Percentiles rank a stretch among this genome's conserved stretches.
phyloP scores from a whole-genome alignment of 805 yeast genomes.

The Kuraishia cidri region DNA sequence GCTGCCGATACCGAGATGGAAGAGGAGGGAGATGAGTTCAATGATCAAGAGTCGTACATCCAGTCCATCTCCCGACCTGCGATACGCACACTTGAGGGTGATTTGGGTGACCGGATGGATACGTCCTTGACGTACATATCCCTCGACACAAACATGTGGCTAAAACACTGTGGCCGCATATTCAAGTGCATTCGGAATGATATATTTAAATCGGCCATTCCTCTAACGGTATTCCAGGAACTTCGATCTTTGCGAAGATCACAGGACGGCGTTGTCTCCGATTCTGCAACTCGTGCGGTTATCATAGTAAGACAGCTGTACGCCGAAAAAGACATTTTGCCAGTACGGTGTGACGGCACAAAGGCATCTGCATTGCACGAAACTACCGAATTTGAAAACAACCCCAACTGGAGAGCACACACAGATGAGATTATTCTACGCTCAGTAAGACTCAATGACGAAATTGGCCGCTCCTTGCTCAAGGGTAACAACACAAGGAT shows the following conservation, averaged over 20 bases:
- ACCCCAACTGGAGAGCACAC: constrained; percentile 61
- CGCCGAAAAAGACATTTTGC: constrained; percentile 42
- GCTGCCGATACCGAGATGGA: constrained; percentile 2
- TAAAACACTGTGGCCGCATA: constrained; percentile 70
- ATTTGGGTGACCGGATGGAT: constrained; percentile 51
- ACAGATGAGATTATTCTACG: constrained; percentile 63
- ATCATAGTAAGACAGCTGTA: constrained; percentile 64
- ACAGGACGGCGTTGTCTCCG: constrained; percentile 64
- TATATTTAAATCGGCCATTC: constrained; percentile 53
- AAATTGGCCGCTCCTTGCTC: constrained; percentile 16
- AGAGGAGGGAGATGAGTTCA: constrained; percentile 8
- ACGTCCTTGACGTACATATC: constrained; percentile 47
- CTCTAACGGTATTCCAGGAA: constrained; percentile 73
- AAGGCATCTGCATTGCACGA: constrained; percentile 62
- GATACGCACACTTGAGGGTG: constrained; percentile 24
- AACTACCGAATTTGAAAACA: constrained; percentile 65
- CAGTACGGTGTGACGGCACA: constrained; percentile 63
- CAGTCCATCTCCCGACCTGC: not conserved
- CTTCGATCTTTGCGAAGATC: constrained; percentile 62
- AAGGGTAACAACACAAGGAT: constrained; percentile 14
- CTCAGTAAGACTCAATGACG: constrained; percentile 27
- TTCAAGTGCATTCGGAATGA: constrained; percentile 58
- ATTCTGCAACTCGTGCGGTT: constrained; percentile 75
- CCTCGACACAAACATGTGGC: constrained; percentile 73
- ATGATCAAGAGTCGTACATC: constrained; percentile 9